Base-by-base conservation (phyloP, 2,329 filamentous ascomycete genomes). In the Rugonectria rugulosa region DNA sequence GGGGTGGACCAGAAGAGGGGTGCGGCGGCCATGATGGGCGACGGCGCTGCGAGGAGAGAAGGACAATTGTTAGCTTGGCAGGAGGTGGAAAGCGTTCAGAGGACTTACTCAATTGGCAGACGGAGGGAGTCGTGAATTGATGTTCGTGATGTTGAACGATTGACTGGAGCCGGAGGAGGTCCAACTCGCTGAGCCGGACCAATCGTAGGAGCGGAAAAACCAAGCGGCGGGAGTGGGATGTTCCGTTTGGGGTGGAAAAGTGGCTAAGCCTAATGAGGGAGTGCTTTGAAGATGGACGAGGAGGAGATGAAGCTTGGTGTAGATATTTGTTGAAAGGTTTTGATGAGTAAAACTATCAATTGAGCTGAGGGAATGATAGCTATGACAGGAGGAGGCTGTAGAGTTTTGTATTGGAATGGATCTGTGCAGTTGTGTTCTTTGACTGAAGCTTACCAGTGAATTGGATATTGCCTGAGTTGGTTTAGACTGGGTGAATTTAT, bases 1-100 rank as follows among this genome's bases (percentile, higher is more conserved):
- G 95, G 95, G 56, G 85, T 83, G 64, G 86, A 83, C 87, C 89
- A 97, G 89, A 99, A 97, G 68, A 92, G 89, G 51, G 83, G 81
- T 57, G 82, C 67, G 68, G 77, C 69, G 61, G 85, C 82, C 88
- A 92, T 92, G 61, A 19, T 72, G 72, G 59, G 50, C 53, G 57
- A 51, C 59, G 8, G n/a, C 23, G n/a, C 17, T 10, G 20, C 20
- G 29, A n/a, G 26, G 12, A 8, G 24, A 15, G 15, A 34, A 37
- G 12, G 42, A 6, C n/a, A 19, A 31, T 2, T 14, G 41, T 59
- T n/a, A 43, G 27, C 52, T 24, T 19, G n/a, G 10, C 17, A 19
- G 17, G 32, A 3, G 9, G 11, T 17, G 2, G 45, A 26, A 23
- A 21, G 49, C 5, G 32, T 49, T 40, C 3, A 21, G n/a, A 26